Conservation (phyloP, 2,329 filamentous ascomycete species). For the Hortaea sp. region DNA sequence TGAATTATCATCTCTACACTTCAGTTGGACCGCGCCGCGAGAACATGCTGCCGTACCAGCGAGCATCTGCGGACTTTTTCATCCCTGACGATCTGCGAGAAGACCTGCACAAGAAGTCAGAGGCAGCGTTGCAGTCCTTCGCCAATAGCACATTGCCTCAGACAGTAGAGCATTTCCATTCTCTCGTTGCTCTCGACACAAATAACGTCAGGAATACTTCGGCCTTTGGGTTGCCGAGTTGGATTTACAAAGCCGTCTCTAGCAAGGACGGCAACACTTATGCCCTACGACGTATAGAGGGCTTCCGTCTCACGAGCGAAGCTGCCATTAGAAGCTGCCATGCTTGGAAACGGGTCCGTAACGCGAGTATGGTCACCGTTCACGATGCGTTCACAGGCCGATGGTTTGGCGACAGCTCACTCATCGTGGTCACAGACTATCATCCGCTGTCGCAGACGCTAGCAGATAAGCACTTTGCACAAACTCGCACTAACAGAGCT, state of each 20-base stretch:
- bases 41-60: slow-evolving; percentile 74
- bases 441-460: slow-evolving; percentile 85
- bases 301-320: slow-evolving; percentile 80
- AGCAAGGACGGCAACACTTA: slow-evolving; percentile 84
- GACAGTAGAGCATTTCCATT: slow-evolving; percentile 78
- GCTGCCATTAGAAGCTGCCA: slow-evolving; percentile 78
- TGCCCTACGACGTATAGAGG: slow-evolving; percentile 75
- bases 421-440: slow-evolving; percentile 90
- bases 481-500: slow-evolving; percentile 5
- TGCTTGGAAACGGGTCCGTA: slow-evolving; percentile 78
- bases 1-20: slow-evolving; percentile 89
- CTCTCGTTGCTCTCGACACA: slow-evolving; percentile 78
- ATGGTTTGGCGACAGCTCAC: slow-evolving; percentile 86
- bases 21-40: slow-evolving; percentile 75
- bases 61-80: slow-evolving; percentile 83
- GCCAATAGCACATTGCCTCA: slow-evolving; percentile 62
- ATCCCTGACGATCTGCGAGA: slow-evolving; percentile 77
- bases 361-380: slow-evolving; percentile 71
- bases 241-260: slow-evolving; percentile 90
- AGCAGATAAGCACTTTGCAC: slow-evolving; percentile 64
- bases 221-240: slow-evolving; percentile 79
- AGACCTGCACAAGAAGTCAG: slow-evolving; percentile 79
- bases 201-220: slow-evolving; percentile 66
- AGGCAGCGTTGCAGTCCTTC: slow-evolving; percentile 74
- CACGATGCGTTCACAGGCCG: slow-evolving; percentile 90